These are phyloP conservation scores for Calocera cornea DNA, from an alignment of 768 basidiomycete species.

Conservation along the genomic window DNA sequence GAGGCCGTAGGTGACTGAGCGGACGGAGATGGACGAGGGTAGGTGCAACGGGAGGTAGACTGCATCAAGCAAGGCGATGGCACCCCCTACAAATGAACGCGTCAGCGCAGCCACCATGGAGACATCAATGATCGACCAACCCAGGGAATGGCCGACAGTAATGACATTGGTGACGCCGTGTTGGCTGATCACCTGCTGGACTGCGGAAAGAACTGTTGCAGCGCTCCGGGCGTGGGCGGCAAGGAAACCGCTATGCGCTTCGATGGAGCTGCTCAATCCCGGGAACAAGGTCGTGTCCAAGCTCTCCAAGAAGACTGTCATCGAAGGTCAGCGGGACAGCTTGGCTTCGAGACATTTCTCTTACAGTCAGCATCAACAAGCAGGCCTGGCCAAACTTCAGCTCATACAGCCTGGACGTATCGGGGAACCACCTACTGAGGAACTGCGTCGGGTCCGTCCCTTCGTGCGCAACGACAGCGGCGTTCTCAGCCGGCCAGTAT, in stretches of 20 bases:
- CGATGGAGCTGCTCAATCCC: constrained; percentile 30
- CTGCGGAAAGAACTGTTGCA: constrained; percentile 31
- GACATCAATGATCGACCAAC: constrained; percentile 18
- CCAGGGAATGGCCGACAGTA: constrained; percentile 32
- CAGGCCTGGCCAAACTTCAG: constrained; percentile 25
- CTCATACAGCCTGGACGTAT: neutral
- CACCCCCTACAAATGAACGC: constrained; percentile 22
- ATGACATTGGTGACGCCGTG: constrained; percentile 32
- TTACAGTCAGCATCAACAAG: constrained; percentile 31
- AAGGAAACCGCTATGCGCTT: constrained; percentile 37
- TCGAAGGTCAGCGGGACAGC: neutral
- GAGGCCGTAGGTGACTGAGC: constrained; percentile 31
- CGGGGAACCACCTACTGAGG: constrained; percentile 24
- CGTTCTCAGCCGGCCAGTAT: constrained; percentile 33
- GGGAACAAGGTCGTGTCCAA: constrained; percentile 37
- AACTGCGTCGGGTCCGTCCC: constrained; percentile 45
- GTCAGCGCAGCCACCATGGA: neutral
- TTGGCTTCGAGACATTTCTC: neutral
- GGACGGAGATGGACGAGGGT: constrained; percentile 27
- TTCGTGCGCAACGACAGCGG: constrained; percentile 48
- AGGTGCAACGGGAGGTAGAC: constrained; percentile 43
- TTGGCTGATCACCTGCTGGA: constrained; percentile 29
- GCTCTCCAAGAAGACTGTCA: constrained; percentile 22
- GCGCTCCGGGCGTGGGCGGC: constrained; percentile 38
- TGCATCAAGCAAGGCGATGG: constrained; percentile 37